These are phyloP conservation scores for Amaranthus tricolor DNA, from an alignment of 179 eudicot species.

Conservation along the genomic window DNA sequence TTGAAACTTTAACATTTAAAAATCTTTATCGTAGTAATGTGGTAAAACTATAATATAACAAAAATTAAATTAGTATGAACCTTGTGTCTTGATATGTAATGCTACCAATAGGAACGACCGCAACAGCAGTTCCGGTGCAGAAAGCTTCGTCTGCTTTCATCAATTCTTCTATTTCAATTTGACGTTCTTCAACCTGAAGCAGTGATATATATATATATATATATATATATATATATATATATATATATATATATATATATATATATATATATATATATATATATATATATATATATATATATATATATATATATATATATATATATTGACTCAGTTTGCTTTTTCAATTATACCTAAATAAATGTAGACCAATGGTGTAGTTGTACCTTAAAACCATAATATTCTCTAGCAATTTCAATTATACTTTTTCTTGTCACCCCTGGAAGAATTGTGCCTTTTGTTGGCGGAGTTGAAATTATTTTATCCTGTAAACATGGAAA, in stretches of 20 bases:
- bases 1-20: too few species aligned
- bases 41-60: background rate
- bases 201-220: background rate
- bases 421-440: constrained; percentile 45
- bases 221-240: too few species aligned
- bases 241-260: too few species aligned
- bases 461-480: constrained; percentile 36
- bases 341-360: background rate
- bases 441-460: constrained; percentile 42
- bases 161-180: constrained; percentile 64
- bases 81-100: constrained; percentile 59
- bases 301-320: too few species aligned
- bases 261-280: too few species aligned
- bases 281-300: too few species aligned
- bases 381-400: constrained; percentile 35
- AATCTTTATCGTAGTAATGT: too few species aligned
- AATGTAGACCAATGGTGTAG: background rate
- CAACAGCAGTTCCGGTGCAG: constrained; percentile 89
- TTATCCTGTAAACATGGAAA: constrained; percentile 24
- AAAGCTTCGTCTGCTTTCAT: constrained; percentile 76
- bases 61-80: constrained; percentile 23
- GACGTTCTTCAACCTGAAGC: constrained; percentile 68
- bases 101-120: constrained; percentile 66
- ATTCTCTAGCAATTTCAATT: constrained; percentile 37
- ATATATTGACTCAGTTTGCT: too few species aligned